These are phyloP conservation scores for Starmera caribaea DNA, from an alignment of 805 yeast species.

Conservation along the genomic window DNA sequence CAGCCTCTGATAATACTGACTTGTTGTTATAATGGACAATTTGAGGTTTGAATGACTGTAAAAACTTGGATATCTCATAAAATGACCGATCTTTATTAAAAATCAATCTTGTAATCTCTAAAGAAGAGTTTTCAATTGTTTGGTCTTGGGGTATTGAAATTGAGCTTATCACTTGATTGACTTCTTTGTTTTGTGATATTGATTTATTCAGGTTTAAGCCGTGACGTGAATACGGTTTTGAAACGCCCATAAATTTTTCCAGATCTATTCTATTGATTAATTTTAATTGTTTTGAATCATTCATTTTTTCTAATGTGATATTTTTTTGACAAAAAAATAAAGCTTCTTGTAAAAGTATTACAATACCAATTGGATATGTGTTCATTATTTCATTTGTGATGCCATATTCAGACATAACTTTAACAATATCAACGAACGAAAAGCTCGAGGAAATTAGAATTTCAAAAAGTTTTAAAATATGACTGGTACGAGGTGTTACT, in stretches of 20 bases:
- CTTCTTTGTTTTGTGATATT: slow-evolving; percentile 25
- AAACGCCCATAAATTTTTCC: slow-evolving; percentile 12
- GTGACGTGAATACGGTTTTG: background rate
- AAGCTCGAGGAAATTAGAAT: slow-evolving; percentile 44
- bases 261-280: slow-evolving; percentile 66
- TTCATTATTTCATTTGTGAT: slow-evolving; percentile 45
- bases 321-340: slow-evolving; percentile 43
- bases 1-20: slow-evolving; percentile 40
- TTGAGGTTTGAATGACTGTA: slow-evolving; percentile 65
- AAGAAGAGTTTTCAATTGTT: slow-evolving; percentile 54
- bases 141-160: slow-evolving; percentile 35
- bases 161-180: slow-evolving; percentile 29
- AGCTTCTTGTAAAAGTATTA: slow-evolving; percentile 56
- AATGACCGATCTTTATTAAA: slow-evolving; percentile 74
- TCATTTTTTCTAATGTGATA: slow-evolving; percentile 37
- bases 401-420: slow-evolving; percentile 48
- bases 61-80: slow-evolving; percentile 60
- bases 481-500: slow-evolving; percentile 59
- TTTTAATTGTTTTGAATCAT: slow-evolving; percentile 31
- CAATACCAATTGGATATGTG: slow-evolving; percentile 65
- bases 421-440: slow-evolving; percentile 44
- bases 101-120: slow-evolving; percentile 57
- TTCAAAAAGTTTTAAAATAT: slow-evolving; percentile 52
- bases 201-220: background rate
- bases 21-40: slow-evolving; percentile 25